Evolutionary conservation across 1,284 basidiomycete species (phyloP), one percentile per base, ranked within the genome.

Genomic region (Cutaneotrichosporon sp.): DNA sequence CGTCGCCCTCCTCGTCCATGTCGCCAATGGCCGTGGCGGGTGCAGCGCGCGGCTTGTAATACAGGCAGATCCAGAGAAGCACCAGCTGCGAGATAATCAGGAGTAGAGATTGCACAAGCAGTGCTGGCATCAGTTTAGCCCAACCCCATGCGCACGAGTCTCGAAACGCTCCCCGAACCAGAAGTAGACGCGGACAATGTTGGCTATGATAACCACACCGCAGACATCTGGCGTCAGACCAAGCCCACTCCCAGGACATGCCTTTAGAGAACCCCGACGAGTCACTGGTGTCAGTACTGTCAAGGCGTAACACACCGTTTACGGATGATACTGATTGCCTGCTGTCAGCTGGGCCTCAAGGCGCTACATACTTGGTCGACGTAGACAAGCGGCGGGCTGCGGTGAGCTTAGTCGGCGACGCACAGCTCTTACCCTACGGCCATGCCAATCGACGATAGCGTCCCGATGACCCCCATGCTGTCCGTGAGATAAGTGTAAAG

Each of bases 81-180:
- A 68, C 67, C 26, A 80, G 69, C 57, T 79, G 78, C 4, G 77
- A 71, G 9, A 72, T 47, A 50, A 80, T 78, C 61, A 80, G 75
- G 17, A 75, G 65, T n/a, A 77, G 56, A 4, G 75, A 76, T 56
- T 77, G 76, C 20, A 76, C 63, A 14, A 77, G 68, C 10, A 79
- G 68, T 1, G 77, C 77, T 76, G 56, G 12, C 23, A 53, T 61
- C 20, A 56, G 55, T 21, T 23, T n/a, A 26, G 23, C 15, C 26
- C 26, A 7, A 5, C 26, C 10, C 26, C 5, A 5, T 7, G 26
- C 69, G 49, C 41, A 74, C 74, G 66, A 8, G 72, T 69, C 56
- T 80, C 78, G 57, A 79, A 80, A 4, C 74, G 66, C 41, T 77
- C 74, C 2, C 77, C 78, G 33, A 79, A 72, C 76, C 77, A 79